A percentile compares a stretch with the other conserved stretches of the same genome.
These are phyloP conservation scores for Coemansia sp. DNA, from an alignment of 192 early-diverging fungal species.

Conservation along the genomic window DNA sequence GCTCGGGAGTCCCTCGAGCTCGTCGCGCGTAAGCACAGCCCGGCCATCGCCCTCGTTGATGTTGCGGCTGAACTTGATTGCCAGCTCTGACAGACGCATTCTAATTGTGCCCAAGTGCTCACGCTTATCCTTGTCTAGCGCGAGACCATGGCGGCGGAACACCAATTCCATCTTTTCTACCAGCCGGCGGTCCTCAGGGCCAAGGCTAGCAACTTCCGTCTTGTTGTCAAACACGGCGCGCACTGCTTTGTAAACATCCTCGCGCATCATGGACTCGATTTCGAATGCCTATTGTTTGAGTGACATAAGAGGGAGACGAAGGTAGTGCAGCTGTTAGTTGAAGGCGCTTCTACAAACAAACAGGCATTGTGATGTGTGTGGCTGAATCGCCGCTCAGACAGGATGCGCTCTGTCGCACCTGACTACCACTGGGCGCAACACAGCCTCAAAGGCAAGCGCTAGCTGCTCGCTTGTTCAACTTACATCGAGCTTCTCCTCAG, in stretches of 20 bases:
- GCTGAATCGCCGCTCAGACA: not conserved
- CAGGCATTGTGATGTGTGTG: conserved; percentile 4
- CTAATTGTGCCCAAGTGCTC: conserved; percentile 64
- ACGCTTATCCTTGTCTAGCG: conserved; percentile 63
- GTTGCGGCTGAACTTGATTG: conserved; percentile 73
- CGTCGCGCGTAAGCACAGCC: conserved; percentile 56
- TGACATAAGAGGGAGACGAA: not conserved
- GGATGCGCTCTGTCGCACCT: not conserved
- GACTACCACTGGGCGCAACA: not conserved
- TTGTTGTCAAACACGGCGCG: conserved; percentile 57
- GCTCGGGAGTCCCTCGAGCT: conserved; percentile 75
- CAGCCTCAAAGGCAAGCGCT: not conserved
- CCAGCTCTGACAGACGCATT: conserved; percentile 68
- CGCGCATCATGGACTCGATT: conserved; percentile 66
- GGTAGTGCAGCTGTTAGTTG: conserved; percentile 1
- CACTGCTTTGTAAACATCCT: conserved; percentile 67
- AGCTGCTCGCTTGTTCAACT: conserved; percentile 9
- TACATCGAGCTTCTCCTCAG: conserved; percentile 62
- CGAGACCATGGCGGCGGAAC: conserved; percentile 75
- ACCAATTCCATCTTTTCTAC: conserved; percentile 67
- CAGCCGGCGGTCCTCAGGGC: conserved; percentile 69
- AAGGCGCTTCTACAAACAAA: not conserved
- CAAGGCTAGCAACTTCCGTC: conserved; percentile 53
- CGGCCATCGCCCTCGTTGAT: conserved; percentile 68
- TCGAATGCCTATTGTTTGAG: conserved; percentile 54